phyloP scores from a whole-genome alignment of 371 early-diverging fungal species.

The Syncephalis fuscata region DNA sequence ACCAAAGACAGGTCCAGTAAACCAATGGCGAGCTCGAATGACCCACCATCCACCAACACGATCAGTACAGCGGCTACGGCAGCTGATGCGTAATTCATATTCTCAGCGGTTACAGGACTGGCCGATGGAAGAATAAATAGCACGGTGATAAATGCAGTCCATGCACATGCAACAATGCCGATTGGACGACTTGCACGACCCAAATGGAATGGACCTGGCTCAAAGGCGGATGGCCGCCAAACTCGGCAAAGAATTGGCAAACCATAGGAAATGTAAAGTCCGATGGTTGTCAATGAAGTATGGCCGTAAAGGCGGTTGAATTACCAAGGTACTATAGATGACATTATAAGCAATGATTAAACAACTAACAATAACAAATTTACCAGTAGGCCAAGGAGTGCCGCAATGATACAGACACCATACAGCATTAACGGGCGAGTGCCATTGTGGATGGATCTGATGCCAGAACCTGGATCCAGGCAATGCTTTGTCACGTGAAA shows the following conservation, averaged over 20 bases:
- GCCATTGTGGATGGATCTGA: slow-evolving; percentile 18
- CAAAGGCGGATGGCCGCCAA: slow-evolving; percentile 29
- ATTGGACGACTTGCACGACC: slow-evolving; percentile 23
- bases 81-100: slow-evolving; percentile 34
- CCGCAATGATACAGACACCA: slow-evolving; percentile 17
- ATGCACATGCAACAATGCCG: slow-evolving; percentile 24
- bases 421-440: slow-evolving; percentile 20
- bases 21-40: slow-evolving; percentile 32
- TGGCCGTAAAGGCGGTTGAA: slow-evolving; percentile 33
- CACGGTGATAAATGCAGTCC: slow-evolving; percentile 35
- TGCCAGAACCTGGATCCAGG: slow-evolving; percentile 33
- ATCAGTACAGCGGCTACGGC: slow-evolving; percentile 18
- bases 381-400: slow-evolving; percentile 19
- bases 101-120: slow-evolving; percentile 31
- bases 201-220: slow-evolving; percentile 32
- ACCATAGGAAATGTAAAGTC: slow-evolving; percentile 47
- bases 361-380: no score
- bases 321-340: slow-evolving; percentile 15
- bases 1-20: slow-evolving; percentile 24
- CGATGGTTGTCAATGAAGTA: slow-evolving; percentile 47
- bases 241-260: slow-evolving; percentile 36
- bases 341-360: no score
- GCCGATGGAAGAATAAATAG: slow-evolving; percentile 38
- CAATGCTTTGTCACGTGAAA: slow-evolving; percentile 52
- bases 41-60: slow-evolving; percentile 24